Conservation (phyloP, 495 filamentous ascomycete genomes). For the Aspergillus sclerotiicarbonarius region DNA sequence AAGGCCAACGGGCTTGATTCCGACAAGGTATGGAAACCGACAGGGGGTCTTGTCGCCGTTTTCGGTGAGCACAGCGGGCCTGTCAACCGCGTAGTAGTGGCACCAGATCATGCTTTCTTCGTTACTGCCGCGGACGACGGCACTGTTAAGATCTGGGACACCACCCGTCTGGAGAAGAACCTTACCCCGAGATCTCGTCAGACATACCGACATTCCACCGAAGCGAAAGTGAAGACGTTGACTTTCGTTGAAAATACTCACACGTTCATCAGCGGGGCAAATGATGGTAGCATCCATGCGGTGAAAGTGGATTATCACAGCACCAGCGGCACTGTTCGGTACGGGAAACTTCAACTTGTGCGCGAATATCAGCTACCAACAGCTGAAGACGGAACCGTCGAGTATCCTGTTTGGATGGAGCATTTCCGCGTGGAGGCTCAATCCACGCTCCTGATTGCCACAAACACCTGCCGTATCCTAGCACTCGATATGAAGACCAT, state of each 20-base stretch:
- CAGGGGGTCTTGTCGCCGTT: slow-evolving; percentile 77
- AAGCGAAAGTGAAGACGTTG: slow-evolving; percentile 71
- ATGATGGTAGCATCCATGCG: slow-evolving; percentile 86
- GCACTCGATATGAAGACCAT: slow-evolving; percentile 89
- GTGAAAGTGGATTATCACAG: slow-evolving; percentile 78
- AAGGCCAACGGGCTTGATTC: slow-evolving; percentile 51
- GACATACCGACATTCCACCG: slow-evolving; percentile 70
- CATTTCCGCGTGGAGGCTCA: slow-evolving; percentile 80
- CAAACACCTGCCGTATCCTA: slow-evolving; percentile 76
- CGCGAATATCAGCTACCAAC: slow-evolving; percentile 75
- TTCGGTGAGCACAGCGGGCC: slow-evolving; percentile 84
- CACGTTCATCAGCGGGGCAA: slow-evolving; percentile 84
- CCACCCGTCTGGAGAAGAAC: slow-evolving; percentile 82
- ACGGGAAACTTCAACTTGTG: slow-evolving; percentile 72
- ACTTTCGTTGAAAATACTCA: slow-evolving; percentile 94
- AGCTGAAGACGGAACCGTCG: slow-evolving; percentile 38
- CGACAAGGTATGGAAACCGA: slow-evolving; percentile 73
- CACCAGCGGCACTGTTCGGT: slow-evolving; percentile 59
- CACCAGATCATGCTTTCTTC: slow-evolving; percentile 94
- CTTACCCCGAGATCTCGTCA: slow-evolving; percentile 83
- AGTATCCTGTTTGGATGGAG: slow-evolving; percentile 88
- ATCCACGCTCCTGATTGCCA: slow-evolving; percentile 81
- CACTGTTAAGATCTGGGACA: slow-evolving; percentile 91
- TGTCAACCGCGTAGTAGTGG: slow-evolving; percentile 76
- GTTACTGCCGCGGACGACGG: slow-evolving; percentile 92